These are phyloP conservation scores for Porcisia hertigi DNA, from an alignment of 208 protist genomes.

Conservation along the genomic window DNA sequence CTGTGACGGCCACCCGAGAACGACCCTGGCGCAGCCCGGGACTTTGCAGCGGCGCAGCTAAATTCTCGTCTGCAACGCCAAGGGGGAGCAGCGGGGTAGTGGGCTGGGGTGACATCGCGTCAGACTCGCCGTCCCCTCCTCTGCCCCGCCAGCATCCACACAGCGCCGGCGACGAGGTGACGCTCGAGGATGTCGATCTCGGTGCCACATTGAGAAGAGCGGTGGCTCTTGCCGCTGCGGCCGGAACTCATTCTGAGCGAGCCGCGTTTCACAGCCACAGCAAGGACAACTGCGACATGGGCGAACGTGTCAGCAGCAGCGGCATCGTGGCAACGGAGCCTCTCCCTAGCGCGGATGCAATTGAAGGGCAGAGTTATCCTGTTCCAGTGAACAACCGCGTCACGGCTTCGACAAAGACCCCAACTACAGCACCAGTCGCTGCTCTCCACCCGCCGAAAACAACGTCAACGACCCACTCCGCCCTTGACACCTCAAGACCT, in stretches of 20 bases:
- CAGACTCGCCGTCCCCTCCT: neutral
- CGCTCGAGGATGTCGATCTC: conserved; percentile 22
- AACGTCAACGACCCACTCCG: neutral
- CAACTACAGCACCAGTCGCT: neutral
- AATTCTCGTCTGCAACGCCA: neutral
- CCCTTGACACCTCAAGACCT: neutral
- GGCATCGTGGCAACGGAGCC: neutral
- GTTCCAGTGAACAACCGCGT: neutral
- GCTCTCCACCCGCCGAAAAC: neutral
- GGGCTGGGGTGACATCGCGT: neutral
- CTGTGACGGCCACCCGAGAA: neutral
- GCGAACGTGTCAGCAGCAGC: conserved; percentile 7
- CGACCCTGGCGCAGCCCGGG: neutral
- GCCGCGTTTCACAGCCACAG: neutral
- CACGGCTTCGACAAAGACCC: neutral
- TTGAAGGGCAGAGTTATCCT: neutral
- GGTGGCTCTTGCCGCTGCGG: conserved; percentile 25
- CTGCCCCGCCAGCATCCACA: neutral
- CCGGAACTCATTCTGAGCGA: conserved; percentile 2
- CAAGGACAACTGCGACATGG: neutral
- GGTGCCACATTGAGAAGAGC: conserved; percentile 27
- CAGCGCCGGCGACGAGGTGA: neutral
- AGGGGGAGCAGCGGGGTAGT: neutral
- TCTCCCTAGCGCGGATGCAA: neutral
- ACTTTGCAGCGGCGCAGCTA: neutral